These are phyloP conservation scores for Rosa rugosa DNA, from an alignment of 306 rosid species.

Conservation along the genomic window DNA sequence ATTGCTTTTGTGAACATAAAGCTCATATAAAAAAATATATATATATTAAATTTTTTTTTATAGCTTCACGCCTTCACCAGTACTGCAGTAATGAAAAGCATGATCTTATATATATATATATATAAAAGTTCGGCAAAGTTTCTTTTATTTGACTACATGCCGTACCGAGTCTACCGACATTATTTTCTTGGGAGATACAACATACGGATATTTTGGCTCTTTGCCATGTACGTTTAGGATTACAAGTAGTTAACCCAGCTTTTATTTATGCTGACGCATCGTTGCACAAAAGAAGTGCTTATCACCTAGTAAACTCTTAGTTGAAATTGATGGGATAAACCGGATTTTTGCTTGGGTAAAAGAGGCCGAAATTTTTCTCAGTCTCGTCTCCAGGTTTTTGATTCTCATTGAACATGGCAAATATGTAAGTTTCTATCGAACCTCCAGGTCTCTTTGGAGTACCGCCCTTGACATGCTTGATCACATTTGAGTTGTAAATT, in stretches of 20 bases:
- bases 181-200: background rate
- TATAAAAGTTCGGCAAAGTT: no score
- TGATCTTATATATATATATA: no score
- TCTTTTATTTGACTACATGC: no score
- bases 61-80: no score
- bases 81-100: no score
- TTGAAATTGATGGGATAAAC: slow-evolving; percentile 15
- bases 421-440: background rate
- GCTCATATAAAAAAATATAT: no score
- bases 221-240: background rate
- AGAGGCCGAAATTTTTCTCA: slow-evolving; percentile 26
- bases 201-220: background rate
- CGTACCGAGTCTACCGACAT: no score
- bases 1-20: no score
- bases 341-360: slow-evolving; percentile 15
- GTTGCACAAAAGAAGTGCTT: background rate
- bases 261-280: background rate
- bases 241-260: background rate
- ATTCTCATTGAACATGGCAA: slow-evolving; percentile 28
- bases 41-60: no score
- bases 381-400: background rate
- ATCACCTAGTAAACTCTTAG: background rate
- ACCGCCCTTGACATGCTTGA: slow-evolving; percentile 26
- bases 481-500: slow-evolving; percentile 12
- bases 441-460: background rate